Percentiles rank a stretch among this genome's conserved stretches.
Conservation (phyloP, 192 early-diverging fungal species). For the Entomortierella parvispora region DNA sequence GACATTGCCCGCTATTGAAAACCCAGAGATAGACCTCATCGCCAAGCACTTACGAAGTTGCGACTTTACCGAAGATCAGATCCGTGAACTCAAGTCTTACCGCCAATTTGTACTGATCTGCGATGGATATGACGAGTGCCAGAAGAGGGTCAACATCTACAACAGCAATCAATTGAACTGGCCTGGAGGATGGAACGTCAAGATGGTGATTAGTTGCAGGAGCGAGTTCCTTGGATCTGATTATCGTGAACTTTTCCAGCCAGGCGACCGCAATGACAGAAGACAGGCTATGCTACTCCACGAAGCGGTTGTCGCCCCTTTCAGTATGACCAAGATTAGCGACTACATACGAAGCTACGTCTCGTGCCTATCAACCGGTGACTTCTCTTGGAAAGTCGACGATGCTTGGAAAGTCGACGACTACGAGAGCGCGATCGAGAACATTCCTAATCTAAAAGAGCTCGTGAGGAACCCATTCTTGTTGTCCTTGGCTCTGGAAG, state of each 20-base stretch:
- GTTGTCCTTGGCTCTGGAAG: constrained; percentile 1
- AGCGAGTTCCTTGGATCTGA: not conserved
- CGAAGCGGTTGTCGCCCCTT: constrained; percentile 2
- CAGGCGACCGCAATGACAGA: not conserved
- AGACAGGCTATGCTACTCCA: not conserved
- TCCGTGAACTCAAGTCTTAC: constrained; percentile 1
- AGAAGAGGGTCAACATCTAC: not conserved
- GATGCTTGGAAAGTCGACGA: not conserved
- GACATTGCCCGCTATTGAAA: not conserved
- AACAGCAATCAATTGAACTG: not conserved
- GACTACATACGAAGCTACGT: too few relatives aligned
- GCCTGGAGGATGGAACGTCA: constrained; percentile 1
- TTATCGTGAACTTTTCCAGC: not conserved
- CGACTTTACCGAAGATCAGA: not conserved
- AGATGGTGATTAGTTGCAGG: constrained; percentile 3
- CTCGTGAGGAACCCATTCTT: constrained; percentile 23
- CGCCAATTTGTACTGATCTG: not conserved
- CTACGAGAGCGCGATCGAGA: not conserved
- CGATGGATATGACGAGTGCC: constrained; percentile 14
- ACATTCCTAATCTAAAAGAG: constrained; percentile 8
- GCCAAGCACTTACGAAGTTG: not conserved
- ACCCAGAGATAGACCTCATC: not conserved
- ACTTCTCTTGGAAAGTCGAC: not conserved
- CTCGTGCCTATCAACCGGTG: too few relatives aligned
- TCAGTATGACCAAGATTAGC: not conserved